Base-by-base conservation (phyloP, 306 rosid species). In the Mucuna pruriens region DNA sequence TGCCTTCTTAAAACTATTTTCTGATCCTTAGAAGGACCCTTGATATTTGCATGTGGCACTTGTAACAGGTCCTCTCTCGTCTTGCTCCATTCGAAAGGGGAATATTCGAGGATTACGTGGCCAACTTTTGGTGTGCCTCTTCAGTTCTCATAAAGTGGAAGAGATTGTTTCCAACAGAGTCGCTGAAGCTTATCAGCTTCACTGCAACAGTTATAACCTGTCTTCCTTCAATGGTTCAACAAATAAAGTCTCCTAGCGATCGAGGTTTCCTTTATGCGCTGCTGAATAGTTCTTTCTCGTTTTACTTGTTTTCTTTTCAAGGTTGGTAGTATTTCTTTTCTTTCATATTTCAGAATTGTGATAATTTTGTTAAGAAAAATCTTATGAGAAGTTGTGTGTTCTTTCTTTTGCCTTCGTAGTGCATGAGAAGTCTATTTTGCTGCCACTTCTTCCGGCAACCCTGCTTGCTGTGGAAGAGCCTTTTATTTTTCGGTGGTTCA, bases 1-100 rank as follows among this genome's bases (percentile, higher is more conserved):
- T 77, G 75, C 8, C 40, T 61, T 15, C 25, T 65, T 40, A 70
- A 23, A 75, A 46, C 39, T 48, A 39, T 23, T 83, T 52, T 34
- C 48, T 52, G 57, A 75, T 68, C 31, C 64, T 78, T 48, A 29
- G 19, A 40, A 1, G 46, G 25, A 72, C 77, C 62, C 31, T 73
- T 46, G 33, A 45, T 67, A 67, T 63, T 49, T 85, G 13, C 54
- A 8, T 71, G 49, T 39, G 83, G 52, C 51, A 48, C 69, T 82
- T 84, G 84, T 70, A 76, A 44, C 88, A 95, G 98, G 97, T 95
- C 78, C 88, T 93, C 72, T 81, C 92, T 12, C 96, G 96, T 23
- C 94, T 95, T 71, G 93, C 97, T 75, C 99, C 98, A 40, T 95
- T 95, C 72, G 99, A 95, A 83, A 86, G 99, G 82, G 99, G 99